A percentile compares a stretch with the other conserved stretches of the same genome.
These are phyloP conservation scores for Phytophthora kernoviae DNA, from an alignment of 352 stramenopile species.

Conservation along the genomic window DNA sequence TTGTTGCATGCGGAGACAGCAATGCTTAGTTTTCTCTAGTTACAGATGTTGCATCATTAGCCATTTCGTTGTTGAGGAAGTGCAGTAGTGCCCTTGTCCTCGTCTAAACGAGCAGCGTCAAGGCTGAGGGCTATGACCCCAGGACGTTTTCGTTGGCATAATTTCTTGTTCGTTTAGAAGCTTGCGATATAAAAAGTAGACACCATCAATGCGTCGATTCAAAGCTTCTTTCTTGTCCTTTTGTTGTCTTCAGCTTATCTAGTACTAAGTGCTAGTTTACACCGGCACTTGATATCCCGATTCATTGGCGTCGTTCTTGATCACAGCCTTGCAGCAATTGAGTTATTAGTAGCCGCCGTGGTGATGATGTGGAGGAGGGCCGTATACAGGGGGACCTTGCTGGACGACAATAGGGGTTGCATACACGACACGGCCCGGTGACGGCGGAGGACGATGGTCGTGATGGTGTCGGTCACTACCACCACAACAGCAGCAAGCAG, in stretches of 20 bases:
- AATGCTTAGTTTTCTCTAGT: too few relatives aligned
- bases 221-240: neutral
- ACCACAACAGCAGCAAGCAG: conserved; percentile 27
- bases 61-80: neutral
- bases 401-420: conserved; percentile 32
- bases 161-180: neutral
- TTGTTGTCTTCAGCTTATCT: neutral
- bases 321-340: neutral
- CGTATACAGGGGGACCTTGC: conserved; percentile 15
- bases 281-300: neutral
- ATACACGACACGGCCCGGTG: conserved; percentile 28
- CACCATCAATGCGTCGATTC: neutral
- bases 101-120: too few relatives aligned
- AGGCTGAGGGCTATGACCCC: too few relatives aligned
- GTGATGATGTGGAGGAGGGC: conserved; percentile 3
- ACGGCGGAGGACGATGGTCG: conserved; percentile 14
- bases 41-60: neutral
- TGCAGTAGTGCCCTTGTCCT: too few relatives aligned
- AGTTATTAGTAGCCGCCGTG: conserved; percentile 26
- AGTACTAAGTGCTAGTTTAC: neutral
- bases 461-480: conserved; percentile 13
- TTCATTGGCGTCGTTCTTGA: neutral
- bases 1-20: too few relatives aligned
- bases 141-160: too few relatives aligned
- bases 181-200: too few relatives aligned